phyloP scores from a whole-genome alignment of 805 yeast genomes.

The Hanseniaspora occidentalis region DNA sequence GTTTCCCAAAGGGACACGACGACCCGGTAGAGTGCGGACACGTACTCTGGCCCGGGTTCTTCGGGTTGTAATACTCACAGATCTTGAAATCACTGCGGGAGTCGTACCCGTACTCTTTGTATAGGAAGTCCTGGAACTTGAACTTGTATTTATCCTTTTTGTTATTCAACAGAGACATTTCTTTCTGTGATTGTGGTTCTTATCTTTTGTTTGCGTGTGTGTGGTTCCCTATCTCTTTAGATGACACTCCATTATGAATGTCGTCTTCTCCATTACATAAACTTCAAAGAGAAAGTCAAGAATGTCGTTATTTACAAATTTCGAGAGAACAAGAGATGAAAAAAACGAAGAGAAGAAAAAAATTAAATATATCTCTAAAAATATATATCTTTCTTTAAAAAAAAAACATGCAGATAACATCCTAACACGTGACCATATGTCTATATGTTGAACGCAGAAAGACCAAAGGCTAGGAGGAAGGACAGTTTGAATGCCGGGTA shows the following conservation, averaged over 20 bases:
- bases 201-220: background rate
- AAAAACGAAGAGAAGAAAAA: background rate
- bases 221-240: background rate
- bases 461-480: background rate
- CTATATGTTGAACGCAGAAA: background rate
- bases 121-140: conserved; percentile 5
- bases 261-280: no score
- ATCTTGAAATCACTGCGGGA: conserved; percentile 2
- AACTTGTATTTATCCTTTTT: conserved; percentile 5
- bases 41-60: background rate
- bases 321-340: background rate
- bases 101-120: conserved; percentile 5
- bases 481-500: background rate
- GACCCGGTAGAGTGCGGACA: conserved; percentile 70
- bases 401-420: no score
- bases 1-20: conserved; percentile 68
- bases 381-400: no score
- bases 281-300: no score
- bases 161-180: background rate
- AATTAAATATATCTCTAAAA: no score
- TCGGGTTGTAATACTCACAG: conserved; percentile 5
- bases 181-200: background rate
- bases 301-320: no score
- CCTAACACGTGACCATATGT: no score
- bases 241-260: no score